phyloP scores from a whole-genome alignment of 495 filamentous ascomycete genomes.

The Talaromyces thailandensis region DNA sequence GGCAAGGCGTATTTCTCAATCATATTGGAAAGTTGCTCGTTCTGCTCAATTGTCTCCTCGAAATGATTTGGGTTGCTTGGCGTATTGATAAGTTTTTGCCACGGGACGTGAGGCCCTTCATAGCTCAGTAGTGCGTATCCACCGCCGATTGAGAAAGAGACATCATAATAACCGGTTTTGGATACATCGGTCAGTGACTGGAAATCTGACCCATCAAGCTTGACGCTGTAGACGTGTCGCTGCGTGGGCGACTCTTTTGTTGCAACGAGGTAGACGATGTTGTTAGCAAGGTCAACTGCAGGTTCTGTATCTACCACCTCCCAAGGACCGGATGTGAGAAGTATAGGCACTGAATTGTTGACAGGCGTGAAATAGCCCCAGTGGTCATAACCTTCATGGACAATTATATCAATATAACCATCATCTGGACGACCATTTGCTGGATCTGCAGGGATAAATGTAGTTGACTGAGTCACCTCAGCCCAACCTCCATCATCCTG shows the following conservation, averaged over 20 bases:
- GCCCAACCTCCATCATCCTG: conserved; percentile 93
- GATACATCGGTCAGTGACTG: conserved; percentile 63
- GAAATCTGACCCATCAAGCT: conserved; percentile 66
- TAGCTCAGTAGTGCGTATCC: conserved; percentile 80
- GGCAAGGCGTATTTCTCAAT: conserved; percentile 75
- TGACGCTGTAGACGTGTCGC: conserved; percentile 83
- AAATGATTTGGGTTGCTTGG: conserved; percentile 54
- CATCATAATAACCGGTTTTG: conserved; percentile 72
- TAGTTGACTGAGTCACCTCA: conserved; percentile 81
- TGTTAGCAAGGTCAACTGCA: conserved; percentile 73
- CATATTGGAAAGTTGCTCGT: conserved; percentile 54
- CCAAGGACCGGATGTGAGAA: conserved; percentile 85
- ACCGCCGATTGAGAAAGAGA: conserved; percentile 75
- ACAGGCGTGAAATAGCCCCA: conserved; percentile 91
- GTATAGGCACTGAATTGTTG: conserved; percentile 66
- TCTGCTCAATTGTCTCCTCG: conserved; percentile 68
- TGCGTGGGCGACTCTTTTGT: conserved; percentile 83
- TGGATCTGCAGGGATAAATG: conserved; percentile 78
- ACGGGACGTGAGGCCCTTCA: conserved; percentile 76
- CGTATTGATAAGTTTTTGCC: conserved; percentile 85
- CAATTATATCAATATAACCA: conserved; percentile 88
- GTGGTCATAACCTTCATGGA: conserved; percentile 82
- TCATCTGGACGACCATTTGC: conserved; percentile 66
- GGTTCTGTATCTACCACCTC: conserved; percentile 87
- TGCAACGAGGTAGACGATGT: conserved; percentile 81